phyloP scores from a whole-genome alignment of 2,329 filamentous ascomycete species.

The Macrophomina tecta region DNA sequence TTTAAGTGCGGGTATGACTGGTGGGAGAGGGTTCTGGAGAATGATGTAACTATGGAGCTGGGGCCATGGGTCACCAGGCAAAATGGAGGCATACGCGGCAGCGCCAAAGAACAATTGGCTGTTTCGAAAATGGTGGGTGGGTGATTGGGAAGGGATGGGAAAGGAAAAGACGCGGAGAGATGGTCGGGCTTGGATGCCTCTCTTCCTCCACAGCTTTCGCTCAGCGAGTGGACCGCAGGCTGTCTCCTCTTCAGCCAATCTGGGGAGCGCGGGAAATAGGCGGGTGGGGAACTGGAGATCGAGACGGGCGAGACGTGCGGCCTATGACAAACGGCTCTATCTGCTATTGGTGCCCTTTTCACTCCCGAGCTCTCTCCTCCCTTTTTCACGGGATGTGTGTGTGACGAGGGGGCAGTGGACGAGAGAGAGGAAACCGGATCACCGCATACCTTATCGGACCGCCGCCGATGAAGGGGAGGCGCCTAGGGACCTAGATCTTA shows the following conservation, averaged over 20 bases:
- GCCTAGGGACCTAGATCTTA: neutral
- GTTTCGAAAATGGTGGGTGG: neutral
- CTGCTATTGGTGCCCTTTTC: conserved; percentile 8
- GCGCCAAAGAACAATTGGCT: neutral
- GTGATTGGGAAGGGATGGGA: neutral
- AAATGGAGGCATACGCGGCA: neutral
- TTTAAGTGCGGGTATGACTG: neutral
- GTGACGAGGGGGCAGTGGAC: neutral
- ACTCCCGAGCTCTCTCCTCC: neutral
- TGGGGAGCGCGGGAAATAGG: neutral
- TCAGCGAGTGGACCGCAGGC: neutral
- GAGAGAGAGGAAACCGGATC: neutral
- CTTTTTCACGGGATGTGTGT: neutral
- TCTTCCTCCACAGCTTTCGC: neutral
- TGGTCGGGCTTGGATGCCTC: neutral
- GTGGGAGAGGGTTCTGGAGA: neutral
- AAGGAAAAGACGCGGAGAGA: neutral
- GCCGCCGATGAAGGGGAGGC: neutral
- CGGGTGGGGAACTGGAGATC: neutral
- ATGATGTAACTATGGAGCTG: neutral
- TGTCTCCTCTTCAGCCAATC: neutral
- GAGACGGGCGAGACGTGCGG: neutral
- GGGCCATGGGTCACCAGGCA: neutral
- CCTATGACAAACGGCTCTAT: neutral
- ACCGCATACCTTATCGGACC: neutral